Conservation (phyloP, 2,329 filamentous ascomycete species). For the Lasiodiplodia sp. region DNA sequence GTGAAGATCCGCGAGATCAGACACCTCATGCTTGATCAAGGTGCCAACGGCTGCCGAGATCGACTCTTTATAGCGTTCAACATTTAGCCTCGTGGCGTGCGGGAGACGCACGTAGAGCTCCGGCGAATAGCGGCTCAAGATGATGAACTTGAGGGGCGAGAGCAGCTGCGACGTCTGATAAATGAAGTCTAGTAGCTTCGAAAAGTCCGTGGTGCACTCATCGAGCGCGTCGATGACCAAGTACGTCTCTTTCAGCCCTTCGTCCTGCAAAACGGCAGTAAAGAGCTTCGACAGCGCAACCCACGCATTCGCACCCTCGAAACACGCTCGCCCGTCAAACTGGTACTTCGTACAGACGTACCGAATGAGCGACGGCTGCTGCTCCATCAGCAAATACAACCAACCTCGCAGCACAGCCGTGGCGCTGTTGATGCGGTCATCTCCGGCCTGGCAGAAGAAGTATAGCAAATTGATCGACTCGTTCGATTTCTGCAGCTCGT, state of each 20-base stretch:
- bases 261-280: conserved; percentile 48
- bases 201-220: not conserved
- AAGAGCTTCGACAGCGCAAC: conserved; percentile 50
- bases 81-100: conserved; percentile 38
- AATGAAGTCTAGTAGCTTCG: not conserved
- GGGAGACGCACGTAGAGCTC: conserved; percentile 46
- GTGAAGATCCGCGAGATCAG: conserved; percentile 38
- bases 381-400: conserved; percentile 49
- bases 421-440: conserved; percentile 49
- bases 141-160: not conserved
- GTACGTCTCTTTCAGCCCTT: conserved; percentile 6
- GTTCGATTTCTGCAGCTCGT: conserved; percentile 38
- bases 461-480: conserved; percentile 37
- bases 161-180: not conserved
- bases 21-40: conserved; percentile 50
- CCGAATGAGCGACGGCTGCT: conserved; percentile 44
- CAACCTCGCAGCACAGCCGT: conserved; percentile 54
- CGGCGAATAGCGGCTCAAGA: not conserved
- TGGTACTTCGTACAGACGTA: conserved; percentile 49
- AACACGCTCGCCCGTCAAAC: conserved; percentile 43
- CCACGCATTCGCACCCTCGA: conserved; percentile 52
- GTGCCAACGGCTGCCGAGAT: conserved; percentile 44
- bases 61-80: conserved; percentile 46
- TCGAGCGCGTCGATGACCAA: not conserved
- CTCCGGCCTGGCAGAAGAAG: conserved; percentile 56